Evolutionary conservation across 768 basidiomycete species (phyloP).

Genomic region (Boletus tylopilopsis): DNA sequence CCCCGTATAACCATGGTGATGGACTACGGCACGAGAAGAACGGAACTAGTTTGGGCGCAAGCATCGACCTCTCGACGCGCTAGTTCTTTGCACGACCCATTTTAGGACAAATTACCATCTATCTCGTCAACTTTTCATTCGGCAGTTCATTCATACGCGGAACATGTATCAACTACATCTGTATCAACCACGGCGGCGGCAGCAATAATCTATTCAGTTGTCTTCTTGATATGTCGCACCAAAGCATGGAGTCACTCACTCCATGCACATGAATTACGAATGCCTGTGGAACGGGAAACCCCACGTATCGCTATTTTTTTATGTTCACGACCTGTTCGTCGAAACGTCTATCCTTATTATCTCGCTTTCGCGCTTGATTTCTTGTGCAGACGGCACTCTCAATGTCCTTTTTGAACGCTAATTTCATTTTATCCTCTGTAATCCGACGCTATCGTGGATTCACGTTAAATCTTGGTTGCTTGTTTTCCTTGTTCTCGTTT

Average conservation of each 20-base stretch:
- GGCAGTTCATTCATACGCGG: constrained; percentile 22
- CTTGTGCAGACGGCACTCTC: constrained; percentile 12
- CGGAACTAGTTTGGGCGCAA: constrained; percentile 25
- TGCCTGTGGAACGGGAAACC: constrained; percentile 19
- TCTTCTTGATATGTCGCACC: constrained; percentile 23
- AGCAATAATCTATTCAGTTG: constrained; percentile 30
- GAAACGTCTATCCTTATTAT: constrained; percentile 29
- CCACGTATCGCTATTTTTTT: constrained; percentile 18
- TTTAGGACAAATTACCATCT: constrained; percentile 10
- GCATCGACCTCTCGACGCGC: constrained; percentile 28
- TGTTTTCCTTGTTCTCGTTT: not conserved
- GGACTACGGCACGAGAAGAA: constrained; percentile 26
- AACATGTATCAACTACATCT: constrained; percentile 33
- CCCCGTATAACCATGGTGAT: constrained; percentile 17
- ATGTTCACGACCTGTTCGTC: constrained; percentile 12
- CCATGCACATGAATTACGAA: constrained; percentile 26
- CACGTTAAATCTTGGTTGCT: constrained; percentile 8
- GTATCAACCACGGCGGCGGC: constrained; percentile 30
- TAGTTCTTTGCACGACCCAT: constrained; percentile 14
- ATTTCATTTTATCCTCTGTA: not conserved
- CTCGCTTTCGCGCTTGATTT: constrained; percentile 18
- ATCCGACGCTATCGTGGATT: constrained; percentile 1
- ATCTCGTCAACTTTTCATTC: constrained; percentile 17
- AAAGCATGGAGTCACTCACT: constrained; percentile 19
- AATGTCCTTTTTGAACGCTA: constrained; percentile 3